Conservation (phyloP, 148 eudicot genomes). For the Arbutus unedo region DNA sequence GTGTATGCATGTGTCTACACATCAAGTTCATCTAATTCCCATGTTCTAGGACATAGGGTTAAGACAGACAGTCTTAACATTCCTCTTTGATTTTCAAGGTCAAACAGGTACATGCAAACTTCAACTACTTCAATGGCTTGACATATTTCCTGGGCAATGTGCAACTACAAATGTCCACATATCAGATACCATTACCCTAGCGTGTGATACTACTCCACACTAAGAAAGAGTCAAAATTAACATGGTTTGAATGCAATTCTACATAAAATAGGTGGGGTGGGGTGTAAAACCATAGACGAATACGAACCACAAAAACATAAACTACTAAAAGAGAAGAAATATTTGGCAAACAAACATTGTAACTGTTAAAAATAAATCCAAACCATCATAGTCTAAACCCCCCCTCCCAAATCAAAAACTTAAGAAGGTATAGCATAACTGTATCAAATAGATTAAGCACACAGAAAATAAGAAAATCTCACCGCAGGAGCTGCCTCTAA, state of each 20-base stretch:
- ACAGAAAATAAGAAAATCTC: constrained; percentile 26
- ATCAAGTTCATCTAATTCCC: background rate
- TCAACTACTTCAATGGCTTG: background rate
- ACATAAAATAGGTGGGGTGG: background rate
- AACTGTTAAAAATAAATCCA: background rate
- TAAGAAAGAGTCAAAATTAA: background rate
- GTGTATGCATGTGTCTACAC: background rate
- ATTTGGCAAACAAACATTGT: background rate
- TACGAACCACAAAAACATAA: background rate
- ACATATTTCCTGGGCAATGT: background rate
- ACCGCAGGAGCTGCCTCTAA: constrained; percentile 99
- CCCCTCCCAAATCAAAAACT: constrained; percentile 7
- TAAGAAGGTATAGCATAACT: constrained; percentile 3
- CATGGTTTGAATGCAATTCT: background rate
- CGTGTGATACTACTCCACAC: background rate
- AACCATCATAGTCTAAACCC: background rate
- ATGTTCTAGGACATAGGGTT: background rate
- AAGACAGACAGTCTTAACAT: too few species aligned
- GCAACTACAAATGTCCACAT: background rate
- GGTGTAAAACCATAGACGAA: background rate
- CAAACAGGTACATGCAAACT: background rate
- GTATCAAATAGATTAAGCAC: background rate
- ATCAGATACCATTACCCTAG: background rate
- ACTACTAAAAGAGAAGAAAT: background rate
- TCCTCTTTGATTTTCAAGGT: too few species aligned